A percentile compares a stretch with the other conserved stretches of the same genome.
These are phyloP conservation scores for Annulohypoxylon truncatum DNA, from an alignment of 2,329 filamentous ascomycete species.

Conservation along the genomic window DNA sequence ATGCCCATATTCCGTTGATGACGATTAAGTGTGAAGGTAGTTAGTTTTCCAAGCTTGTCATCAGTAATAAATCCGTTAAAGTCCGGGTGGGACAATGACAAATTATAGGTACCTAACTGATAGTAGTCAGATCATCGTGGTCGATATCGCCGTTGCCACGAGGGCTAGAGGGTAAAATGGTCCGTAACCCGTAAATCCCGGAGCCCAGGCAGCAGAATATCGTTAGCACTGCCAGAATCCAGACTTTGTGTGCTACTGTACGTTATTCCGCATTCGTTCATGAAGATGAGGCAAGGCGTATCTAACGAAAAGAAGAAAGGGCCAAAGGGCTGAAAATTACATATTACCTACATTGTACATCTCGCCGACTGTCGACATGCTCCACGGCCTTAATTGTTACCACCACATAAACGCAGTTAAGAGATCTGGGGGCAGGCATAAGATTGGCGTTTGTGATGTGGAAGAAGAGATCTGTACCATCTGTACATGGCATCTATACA, in stretches of 20 bases:
- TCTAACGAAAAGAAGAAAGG: not conserved
- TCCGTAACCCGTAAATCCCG: conserved; percentile 13
- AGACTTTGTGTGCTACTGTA: not conserved
- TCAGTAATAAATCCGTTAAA: conserved; percentile 38
- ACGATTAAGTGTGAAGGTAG: conserved; percentile 7
- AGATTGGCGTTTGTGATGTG: not conserved
- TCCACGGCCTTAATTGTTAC: not conserved
- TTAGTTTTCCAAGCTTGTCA: not conserved
- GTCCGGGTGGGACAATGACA: conserved; percentile 32
- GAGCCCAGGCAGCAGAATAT: conserved; percentile 32
- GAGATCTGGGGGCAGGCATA: conserved; percentile 27
- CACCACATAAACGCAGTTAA: not conserved
- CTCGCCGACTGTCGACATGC: not conserved
- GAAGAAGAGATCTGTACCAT: not conserved
- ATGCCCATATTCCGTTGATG: conserved; percentile 11
- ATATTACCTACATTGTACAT: not conserved
- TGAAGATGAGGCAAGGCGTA: not conserved
- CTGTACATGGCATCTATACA: conserved; percentile 31
- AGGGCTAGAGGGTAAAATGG: not conserved
- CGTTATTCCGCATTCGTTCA: not conserved
- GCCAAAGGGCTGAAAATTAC: conserved; percentile 1
- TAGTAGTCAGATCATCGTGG: conserved; percentile 18
- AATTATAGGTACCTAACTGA: conserved; percentile 9
- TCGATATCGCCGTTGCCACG: conserved; percentile 25
- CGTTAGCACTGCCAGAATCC: conserved; percentile 30